Conservation (phyloP, 148 eudicot species). For the Chenopodium formosanum region DNA sequence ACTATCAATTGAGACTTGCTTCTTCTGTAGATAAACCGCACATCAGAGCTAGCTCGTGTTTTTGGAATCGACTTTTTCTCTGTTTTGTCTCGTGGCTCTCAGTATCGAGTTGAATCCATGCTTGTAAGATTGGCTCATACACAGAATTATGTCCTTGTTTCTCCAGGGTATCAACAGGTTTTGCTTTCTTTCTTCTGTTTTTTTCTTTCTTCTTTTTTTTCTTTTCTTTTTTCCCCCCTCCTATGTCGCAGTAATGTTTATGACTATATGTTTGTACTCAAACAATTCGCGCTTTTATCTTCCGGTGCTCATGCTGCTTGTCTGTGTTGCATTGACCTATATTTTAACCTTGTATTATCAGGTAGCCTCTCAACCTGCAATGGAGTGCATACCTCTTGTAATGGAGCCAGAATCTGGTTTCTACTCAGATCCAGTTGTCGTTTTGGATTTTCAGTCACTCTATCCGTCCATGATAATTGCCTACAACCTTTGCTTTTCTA, state of each 20-base stretch:
- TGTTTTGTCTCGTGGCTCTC: conserved; percentile 97
- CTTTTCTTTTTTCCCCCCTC: neutral
- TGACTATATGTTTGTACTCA: neutral
- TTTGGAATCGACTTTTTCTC: conserved; percentile 97
- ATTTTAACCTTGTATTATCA: conserved; percentile 28
- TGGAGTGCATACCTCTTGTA: conserved; percentile 98
- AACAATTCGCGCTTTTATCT: neutral
- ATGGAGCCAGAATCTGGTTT: conserved; percentile 99
- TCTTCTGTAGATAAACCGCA: conserved; percentile 69
- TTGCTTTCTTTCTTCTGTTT: conserved; percentile 2
- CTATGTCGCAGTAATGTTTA: neutral
- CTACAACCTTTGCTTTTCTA: conserved; percentile 92
- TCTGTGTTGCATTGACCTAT: neutral
- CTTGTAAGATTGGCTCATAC: conserved; percentile 81
- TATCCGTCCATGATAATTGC: conserved; percentile 99
- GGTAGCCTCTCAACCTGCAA: conserved; percentile 98
- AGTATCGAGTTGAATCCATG: conserved; percentile 99
- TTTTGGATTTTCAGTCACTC: conserved; percentile 97
- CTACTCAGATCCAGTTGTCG: conserved; percentile 95
- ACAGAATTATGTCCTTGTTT: conserved; percentile 88
- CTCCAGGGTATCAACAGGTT: conserved; percentile 85
- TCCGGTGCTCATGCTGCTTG: too few species aligned
- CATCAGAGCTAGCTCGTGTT: conserved; percentile 96
- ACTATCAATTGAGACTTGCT: conserved; percentile 11
- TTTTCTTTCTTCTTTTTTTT: neutral